Conservation (phyloP, 129 eudicot genomes). For the Centrapalus pauciflorus region DNA sequence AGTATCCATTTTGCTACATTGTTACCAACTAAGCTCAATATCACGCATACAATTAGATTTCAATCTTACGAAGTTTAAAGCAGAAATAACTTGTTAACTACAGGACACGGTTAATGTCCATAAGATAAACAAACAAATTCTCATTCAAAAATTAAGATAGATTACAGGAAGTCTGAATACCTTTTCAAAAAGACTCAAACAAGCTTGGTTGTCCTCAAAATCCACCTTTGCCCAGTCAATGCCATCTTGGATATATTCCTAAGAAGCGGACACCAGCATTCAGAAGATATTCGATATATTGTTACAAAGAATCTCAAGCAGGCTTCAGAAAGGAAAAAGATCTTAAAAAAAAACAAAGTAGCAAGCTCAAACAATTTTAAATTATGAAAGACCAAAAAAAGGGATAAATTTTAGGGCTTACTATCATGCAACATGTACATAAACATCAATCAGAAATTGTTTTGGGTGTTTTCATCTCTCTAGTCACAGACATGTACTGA, state of each 20-base stretch:
- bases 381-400: neutral
- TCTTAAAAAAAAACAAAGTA: neutral
- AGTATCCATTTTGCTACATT: neutral
- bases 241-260: constrained; percentile 97
- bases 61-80: neutral
- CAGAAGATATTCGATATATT: neutral
- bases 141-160: neutral
- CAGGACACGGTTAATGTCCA: neutral
- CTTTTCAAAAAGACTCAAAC: constrained; percentile 83
- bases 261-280: constrained; percentile 14
- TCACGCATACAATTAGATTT: neutral
- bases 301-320: neutral
- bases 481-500: neutral
- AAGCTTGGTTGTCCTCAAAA: constrained; percentile 89
- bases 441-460: neutral
- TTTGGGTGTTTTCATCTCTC: neutral
- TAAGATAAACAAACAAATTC: neutral
- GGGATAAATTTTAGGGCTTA: neutral
- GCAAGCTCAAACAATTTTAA: neutral
- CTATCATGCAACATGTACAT: neutral
- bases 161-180: constrained; percentile 19
- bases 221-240: constrained; percentile 92
- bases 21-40: neutral
- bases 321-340: neutral
- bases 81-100: neutral